phyloP scores from a whole-genome alignment of 345 rosid species.

The sweet orange (Citrus sinensis) region DVS_A1.0 CM039167.1:13702501-13703000 shows the following conservation, averaged over 20 bases:
- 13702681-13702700: neutral
- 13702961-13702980: conserved; percentile 64
- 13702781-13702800: too few relatives aligned
- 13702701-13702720: neutral
- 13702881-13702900: conserved; percentile 31
- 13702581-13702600: neutral
- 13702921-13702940: conserved; percentile 79
- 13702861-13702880: conserved; percentile 38
- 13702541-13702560: neutral
- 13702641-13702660: too few relatives aligned
- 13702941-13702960: conserved; percentile 79
- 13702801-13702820: neutral
- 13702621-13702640: too few relatives aligned
- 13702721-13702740: neutral
- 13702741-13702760: neutral
- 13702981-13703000: neutral
- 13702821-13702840: neutral
- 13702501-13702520: neutral
- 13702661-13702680: too few relatives aligned
- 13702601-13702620: neutral
- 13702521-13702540: neutral
- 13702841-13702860: conserved; percentile 50
- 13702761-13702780: neutral
- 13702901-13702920: conserved; percentile 38
- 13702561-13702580: neutral